Evolutionary conservation across 75 land plant genomes (phyloP).

Genomic region (Pinus taeda): DNA sequence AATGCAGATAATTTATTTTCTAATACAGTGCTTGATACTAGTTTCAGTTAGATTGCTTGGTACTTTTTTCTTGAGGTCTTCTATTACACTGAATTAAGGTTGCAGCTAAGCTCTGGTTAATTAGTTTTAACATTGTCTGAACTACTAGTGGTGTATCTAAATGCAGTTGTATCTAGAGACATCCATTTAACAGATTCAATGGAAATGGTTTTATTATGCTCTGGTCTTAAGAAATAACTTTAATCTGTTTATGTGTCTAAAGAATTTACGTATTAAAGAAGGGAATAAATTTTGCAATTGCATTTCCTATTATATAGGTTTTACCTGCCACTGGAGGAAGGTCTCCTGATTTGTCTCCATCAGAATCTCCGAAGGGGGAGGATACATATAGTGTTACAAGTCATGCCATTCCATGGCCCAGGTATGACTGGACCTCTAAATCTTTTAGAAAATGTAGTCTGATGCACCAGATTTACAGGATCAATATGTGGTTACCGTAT

Average conservation of each 20-base stretch:
- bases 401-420: slow-evolving; percentile 7
- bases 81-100: neutral
- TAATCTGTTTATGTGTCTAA: no score
- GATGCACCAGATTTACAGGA: neutral
- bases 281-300: neutral
- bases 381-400: slow-evolving; percentile 9
- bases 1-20: neutral
- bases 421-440: neutral
- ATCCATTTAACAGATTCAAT: neutral
- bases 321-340: slow-evolving; percentile 24
- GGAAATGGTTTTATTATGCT: neutral
- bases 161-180: neutral
- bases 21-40: neutral
- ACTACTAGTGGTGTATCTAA: neutral
- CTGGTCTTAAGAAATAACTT: neutral
- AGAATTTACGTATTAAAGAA: no score
- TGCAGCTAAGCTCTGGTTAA: neutral
- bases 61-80: neutral
- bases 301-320: slow-evolving; percentile 24
- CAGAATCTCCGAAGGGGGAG: slow-evolving; percentile 15
- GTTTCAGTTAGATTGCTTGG: neutral
- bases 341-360: slow-evolving; percentile 17
- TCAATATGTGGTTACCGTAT: neutral
- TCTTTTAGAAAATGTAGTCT: neutral
- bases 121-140: neutral